phyloP scores from a whole-genome alignment of 192 early-diverging fungal genomes.

The Dissophora globulifera region DNA sequence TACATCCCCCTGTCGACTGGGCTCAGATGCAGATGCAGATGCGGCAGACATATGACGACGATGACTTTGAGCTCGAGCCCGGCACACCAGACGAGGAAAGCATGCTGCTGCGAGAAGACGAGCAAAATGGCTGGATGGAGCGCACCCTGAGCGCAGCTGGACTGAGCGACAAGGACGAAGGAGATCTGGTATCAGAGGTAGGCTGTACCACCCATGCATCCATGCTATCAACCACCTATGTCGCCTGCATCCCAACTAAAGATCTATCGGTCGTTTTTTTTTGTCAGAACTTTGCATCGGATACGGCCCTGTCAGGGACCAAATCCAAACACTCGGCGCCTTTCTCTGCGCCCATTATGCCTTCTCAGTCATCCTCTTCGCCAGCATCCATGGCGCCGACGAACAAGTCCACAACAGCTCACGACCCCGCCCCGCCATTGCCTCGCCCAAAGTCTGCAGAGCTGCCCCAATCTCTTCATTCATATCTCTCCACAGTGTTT shows the following conservation, averaged over 20 bases:
- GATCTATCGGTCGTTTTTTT: background rate
- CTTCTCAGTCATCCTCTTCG: background rate
- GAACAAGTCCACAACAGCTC: background rate
- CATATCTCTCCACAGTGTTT: slow-evolving; percentile 44
- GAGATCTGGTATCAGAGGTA: too few species aligned
- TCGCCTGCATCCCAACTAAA: too few species aligned
- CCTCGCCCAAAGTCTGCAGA: slow-evolving; percentile 39
- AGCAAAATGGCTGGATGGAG: slow-evolving; percentile 49
- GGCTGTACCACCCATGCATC: too few species aligned
- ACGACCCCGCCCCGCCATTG: background rate
- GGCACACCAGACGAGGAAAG: slow-evolving; percentile 3
- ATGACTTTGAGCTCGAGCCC: background rate
- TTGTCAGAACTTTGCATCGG: too few species aligned
- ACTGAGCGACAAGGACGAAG: slow-evolving; percentile 23
- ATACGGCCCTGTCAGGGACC: background rate
- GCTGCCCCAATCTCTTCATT: slow-evolving; percentile 34
- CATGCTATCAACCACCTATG: too few species aligned
- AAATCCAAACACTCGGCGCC: too few species aligned
- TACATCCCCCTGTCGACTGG: slow-evolving; percentile 31
- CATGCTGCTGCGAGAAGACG: slow-evolving; percentile 26
- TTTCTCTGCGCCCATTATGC: background rate
- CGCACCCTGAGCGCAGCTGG: slow-evolving; percentile 33
- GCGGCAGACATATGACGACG: slow-evolving; percentile 3
- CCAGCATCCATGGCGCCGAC: background rate
- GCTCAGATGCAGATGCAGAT: slow-evolving; percentile 32